Conservation (phyloP, 2,329 filamentous ascomycete genomes). For the Penicillium sp. region DNA sequence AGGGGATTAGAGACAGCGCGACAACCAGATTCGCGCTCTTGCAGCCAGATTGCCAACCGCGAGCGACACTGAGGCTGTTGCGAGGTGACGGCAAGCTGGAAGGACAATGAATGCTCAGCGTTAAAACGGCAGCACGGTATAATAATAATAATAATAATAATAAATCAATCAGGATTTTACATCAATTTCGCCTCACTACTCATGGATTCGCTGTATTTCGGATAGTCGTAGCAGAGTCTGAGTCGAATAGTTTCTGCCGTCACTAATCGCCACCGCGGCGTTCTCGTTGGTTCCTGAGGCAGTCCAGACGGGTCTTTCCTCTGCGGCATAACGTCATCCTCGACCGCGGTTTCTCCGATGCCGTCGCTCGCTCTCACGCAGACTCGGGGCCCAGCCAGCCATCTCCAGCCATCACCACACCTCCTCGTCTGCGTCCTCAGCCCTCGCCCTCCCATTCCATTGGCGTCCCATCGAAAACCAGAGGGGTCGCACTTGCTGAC, state of each 20-base stretch:
- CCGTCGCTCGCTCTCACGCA: background rate
- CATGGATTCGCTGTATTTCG: no score
- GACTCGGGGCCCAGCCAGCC: background rate
- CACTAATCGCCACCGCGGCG: background rate
- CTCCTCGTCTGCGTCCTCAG: background rate
- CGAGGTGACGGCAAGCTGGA: no score
- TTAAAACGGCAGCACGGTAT: no score
- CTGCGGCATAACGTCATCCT: constrained; percentile 12
- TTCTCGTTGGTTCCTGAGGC: background rate
- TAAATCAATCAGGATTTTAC: no score
- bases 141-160: no score
- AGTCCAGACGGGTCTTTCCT: background rate
- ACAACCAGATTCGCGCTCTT: no score
- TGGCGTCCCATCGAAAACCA: background rate
- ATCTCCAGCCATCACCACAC: background rate
- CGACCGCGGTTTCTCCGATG: background rate
- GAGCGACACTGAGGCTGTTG: no score
- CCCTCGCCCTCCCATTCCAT: background rate
- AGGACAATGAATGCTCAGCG: no score
- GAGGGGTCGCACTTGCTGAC: background rate
- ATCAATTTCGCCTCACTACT: no score
- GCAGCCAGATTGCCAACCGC: no score
- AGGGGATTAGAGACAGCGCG: no score
- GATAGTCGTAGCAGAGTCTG: no score
- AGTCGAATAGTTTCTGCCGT: background rate